Evolutionary conservation across 106 monocot species (phyloP), one percentile per base, ranked within the genome.

Genomic region (Vanilla planifolia): DNA sequence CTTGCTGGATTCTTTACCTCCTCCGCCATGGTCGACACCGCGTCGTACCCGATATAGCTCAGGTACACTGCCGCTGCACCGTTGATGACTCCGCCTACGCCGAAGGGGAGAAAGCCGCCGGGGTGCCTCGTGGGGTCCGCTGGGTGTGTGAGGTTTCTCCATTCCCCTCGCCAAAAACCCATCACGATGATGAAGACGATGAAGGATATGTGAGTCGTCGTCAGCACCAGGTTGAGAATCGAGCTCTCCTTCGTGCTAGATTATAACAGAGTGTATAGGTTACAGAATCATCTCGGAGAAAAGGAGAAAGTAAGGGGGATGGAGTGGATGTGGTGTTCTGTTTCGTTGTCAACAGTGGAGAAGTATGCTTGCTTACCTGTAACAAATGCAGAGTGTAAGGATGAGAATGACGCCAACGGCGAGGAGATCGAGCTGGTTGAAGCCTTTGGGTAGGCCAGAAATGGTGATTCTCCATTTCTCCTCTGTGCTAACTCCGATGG

Each of bases 21-120:
- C 77, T 98, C 96, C 27, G 96, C 96, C 96, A 98, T 88, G 21
- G 96, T 98, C n/a, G 96, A 98, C 27, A 98, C 96, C 67, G 96
- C 96, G 52, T 98, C 96, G 74, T 92, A 98, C 17, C 96, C 96
- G 42, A 98, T 92, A 70, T 98, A 98, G 68, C 91, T 92, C 15
- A 98, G 44, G 68, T 92, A 98, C 8, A 98, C 91, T 75, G 73
- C 58, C 37, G 96, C 76, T 0, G 96, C 91, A 14, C 91, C 91
- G 24, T 74, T 65, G 77, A 98, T 88, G 1, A 98, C 82, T 2
- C 91, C 96, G 29, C 69, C 34, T 9, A 60, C 70, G 26, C 91
- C 87, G 62, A 77, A 71, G 7, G 96, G 96, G 13, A 85, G 43
- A 63, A 92, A 98, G 1, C 96, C 96, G 39, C 87, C 81, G 9